Percentiles rank a stretch among this genome's conserved stretches.
Conservation (phyloP, 345 rosid species). For the Eutrema heterophyllum region DNA sequence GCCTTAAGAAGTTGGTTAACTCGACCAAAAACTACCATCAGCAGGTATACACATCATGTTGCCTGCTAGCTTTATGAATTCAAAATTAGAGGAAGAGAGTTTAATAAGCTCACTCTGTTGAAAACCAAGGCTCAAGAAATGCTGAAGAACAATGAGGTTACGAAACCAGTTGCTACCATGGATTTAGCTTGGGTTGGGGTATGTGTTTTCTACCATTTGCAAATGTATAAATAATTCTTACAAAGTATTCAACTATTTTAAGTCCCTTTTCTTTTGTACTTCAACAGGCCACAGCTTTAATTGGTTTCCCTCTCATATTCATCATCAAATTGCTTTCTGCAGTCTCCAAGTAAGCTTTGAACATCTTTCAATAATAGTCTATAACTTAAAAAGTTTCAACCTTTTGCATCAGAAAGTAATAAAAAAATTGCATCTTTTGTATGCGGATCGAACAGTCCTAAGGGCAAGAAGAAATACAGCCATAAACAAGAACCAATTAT, state of each 20-base stretch:
- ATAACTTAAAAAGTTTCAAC: not conserved
- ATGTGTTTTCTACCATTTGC: constrained; percentile 15
- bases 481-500: constrained; percentile 9
- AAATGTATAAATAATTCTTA: not conserved
- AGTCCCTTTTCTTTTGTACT: not conserved
- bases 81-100: not conserved
- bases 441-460: constrained; percentile 12
- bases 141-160: constrained; percentile 39
- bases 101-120: not conserved
- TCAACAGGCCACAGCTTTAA: constrained; percentile 36
- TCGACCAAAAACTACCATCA: constrained; percentile 30
- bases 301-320: constrained; percentile 38
- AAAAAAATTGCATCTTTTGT: not conserved
- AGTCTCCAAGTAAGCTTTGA: constrained; percentile 36
- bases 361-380: not conserved
- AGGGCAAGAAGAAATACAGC: constrained; percentile 13
- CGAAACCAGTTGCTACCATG: constrained; percentile 37
- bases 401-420: not conserved
- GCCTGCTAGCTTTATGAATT: not conserved
- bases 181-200: constrained; percentile 50
- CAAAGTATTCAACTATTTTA: not conserved
- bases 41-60: constrained; percentile 23
- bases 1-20: constrained; percentile 23
- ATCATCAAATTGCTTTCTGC: constrained; percentile 35
- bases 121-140: constrained; percentile 37